phyloP scores from a whole-genome alignment of 306 rosid species.

The Acmispon strigosus region DNA sequence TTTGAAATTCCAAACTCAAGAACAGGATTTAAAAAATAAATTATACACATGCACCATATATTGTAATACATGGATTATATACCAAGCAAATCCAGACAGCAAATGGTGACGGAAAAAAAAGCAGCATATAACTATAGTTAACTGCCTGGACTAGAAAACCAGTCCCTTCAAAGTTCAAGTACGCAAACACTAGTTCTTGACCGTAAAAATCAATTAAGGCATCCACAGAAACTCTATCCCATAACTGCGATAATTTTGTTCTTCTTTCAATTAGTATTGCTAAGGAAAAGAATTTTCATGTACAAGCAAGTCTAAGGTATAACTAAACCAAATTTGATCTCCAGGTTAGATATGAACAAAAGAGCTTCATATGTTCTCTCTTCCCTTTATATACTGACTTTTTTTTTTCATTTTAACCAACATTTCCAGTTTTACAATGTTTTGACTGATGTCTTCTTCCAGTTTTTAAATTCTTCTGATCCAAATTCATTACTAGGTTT shows the following conservation, averaged over 20 bases:
- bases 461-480: background rate
- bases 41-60: background rate
- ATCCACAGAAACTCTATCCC: background rate
- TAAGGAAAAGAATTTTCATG: background rate
- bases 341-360: background rate
- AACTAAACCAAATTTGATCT: background rate
- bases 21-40: background rate
- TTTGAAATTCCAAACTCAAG: conserved; percentile 11
- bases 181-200: background rate
- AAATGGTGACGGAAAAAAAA: background rate
- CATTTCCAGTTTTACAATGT: background rate
- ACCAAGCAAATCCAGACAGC: background rate
- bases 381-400: background rate
- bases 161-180: background rate
- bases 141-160: background rate
- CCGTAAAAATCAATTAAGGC: background rate
- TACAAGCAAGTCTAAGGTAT: background rate
- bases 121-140: background rate
- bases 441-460: background rate
- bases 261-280: background rate
- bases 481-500: background rate
- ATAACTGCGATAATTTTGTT: background rate
- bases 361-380: background rate
- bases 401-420: background rate
- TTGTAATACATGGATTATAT: background rate